Evolutionary conservation across 257 asterid species (phyloP).

Genomic region (Asclepias syriaca): DNA sequence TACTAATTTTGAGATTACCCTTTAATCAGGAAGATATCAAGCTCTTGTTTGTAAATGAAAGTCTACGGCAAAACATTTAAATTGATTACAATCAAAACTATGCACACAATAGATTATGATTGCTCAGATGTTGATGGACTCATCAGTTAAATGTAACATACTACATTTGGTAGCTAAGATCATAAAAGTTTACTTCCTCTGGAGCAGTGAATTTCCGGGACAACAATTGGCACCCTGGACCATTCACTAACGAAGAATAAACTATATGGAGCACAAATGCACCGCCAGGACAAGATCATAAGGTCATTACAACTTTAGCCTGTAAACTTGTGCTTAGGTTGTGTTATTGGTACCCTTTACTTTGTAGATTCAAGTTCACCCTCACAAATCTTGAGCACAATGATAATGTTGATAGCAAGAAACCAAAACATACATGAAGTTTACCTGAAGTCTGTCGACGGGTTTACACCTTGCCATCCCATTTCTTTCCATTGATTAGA

Average conservation of each 20-base stretch:
- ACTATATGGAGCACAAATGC: not conserved
- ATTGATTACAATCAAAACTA: not conserved
- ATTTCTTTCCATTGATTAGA: constrained; percentile 98
- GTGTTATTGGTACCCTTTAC: not conserved
- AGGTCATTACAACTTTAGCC: not conserved
- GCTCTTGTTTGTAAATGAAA: not conserved
- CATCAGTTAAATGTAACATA: not conserved
- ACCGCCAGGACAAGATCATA: not conserved
- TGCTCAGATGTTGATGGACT: not conserved
- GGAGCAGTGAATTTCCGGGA: not conserved
- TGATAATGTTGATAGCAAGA: not conserved
- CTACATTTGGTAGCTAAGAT: not conserved
- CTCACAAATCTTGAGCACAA: not conserved
- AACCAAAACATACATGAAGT: constrained; percentile 1
- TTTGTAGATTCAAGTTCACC: not conserved
- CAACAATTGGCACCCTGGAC: not conserved
- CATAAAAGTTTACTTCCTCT: not conserved
- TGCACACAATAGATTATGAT: not conserved
- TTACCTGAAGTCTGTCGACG: constrained; percentile 93
- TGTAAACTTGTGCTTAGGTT: not conserved
- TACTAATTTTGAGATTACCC: not conserved
- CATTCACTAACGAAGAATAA: not conserved
- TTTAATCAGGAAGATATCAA: not conserved
- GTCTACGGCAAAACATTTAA: not conserved
- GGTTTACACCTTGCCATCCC: constrained; percentile 99